Evolutionary conservation across 805 yeast species (phyloP).

Genomic region (Saccharomycopsis sp.): DNA sequence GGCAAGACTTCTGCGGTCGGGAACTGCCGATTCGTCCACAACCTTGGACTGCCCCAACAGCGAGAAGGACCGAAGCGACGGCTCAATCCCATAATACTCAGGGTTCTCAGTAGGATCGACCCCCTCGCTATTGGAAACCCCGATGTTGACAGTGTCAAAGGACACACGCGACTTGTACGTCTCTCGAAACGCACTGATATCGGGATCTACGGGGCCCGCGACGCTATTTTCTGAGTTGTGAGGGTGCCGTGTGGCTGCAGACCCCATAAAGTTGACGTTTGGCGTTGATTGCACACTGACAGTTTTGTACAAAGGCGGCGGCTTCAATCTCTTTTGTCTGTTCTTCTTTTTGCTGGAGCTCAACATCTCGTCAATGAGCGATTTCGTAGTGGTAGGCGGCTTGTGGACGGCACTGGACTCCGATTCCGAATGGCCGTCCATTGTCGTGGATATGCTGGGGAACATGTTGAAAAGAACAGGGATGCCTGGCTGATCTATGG

Average conservation of each 20-base stretch:
- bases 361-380: conserved; percentile 12
- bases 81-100: conserved; percentile 11
- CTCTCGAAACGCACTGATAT: not conserved
- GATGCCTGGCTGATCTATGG: not conserved
- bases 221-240: too few relatives aligned
- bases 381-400: conserved; percentile 1
- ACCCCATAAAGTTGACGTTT: not conserved
- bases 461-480: not conserved
- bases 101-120: conserved; percentile 17
- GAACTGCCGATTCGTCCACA: not conserved
- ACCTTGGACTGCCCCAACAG: not conserved
- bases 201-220: too few relatives aligned
- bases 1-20: not conserved
- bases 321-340: conserved; percentile 4
- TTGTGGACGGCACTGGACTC: not conserved
- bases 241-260: not conserved
- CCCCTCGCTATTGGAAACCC: conserved; percentile 9
- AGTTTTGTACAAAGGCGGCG: conserved; percentile 9
- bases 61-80: not conserved
- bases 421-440: not conserved
- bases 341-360: conserved; percentile 5
- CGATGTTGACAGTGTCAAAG: conserved; percentile 46
- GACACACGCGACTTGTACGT: conserved; percentile 33
- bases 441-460: conserved; percentile 1
- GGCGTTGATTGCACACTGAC: not conserved